Conservation (phyloP, 257 asterid species). For the Scutellaria galericulata region DNA sequence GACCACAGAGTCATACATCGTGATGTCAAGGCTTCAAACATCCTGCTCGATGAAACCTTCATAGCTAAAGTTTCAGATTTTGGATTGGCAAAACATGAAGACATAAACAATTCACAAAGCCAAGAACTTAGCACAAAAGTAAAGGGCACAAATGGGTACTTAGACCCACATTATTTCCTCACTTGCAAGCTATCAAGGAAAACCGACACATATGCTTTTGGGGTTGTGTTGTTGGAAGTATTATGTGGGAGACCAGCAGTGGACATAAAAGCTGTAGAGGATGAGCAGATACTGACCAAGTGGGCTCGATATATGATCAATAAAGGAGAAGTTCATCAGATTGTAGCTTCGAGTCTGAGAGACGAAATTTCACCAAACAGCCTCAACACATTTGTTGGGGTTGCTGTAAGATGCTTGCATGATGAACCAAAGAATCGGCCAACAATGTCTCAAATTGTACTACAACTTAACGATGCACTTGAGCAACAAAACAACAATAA, state of each 20-base stretch:
- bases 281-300: slow-evolving; percentile 41
- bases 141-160: slow-evolving; percentile 22
- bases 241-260: slow-evolving; percentile 64
- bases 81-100: slow-evolving; percentile 28
- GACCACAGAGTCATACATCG: slow-evolving; percentile 25
- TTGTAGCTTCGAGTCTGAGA: slow-evolving; percentile 43
- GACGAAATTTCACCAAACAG: slow-evolving; percentile 46
- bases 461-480: slow-evolving; percentile 42
- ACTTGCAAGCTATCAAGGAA: not conserved
- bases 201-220: slow-evolving; percentile 25
- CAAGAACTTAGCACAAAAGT: slow-evolving; percentile 18
- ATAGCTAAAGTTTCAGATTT: slow-evolving; percentile 24
- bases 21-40: slow-evolving; percentile 23
- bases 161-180: slow-evolving; percentile 16
- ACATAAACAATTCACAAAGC: slow-evolving; percentile 15
- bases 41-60: slow-evolving; percentile 12
- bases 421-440: slow-evolving; percentile 59
- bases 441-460: slow-evolving; percentile 57
- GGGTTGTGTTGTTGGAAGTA: slow-evolving; percentile 57
- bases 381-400: slow-evolving; percentile 45
- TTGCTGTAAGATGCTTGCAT: slow-evolving; percentile 49
- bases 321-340: slow-evolving; percentile 50
- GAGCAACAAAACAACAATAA: slow-evolving; percentile 34
- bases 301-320: slow-evolving; percentile 53
- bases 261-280: slow-evolving; percentile 40